Evolutionary conservation across 73 alveolate species (phyloP).

Genomic region (Paramecium sonneborni): DNA sequence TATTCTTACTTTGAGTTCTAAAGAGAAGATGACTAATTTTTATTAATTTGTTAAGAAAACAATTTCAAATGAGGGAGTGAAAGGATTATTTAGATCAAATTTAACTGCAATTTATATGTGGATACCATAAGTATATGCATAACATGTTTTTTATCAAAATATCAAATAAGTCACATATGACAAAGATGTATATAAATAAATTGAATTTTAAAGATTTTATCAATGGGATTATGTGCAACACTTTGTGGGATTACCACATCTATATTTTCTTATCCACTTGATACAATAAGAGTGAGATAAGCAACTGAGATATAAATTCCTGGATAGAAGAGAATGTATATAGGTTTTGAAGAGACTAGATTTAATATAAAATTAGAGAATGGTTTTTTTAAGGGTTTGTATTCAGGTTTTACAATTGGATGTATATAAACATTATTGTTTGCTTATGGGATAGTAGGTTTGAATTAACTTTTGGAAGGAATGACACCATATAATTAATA

Average conservation of each 20-base stretch:
- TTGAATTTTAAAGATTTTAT: background rate
- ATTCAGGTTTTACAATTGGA: slow-evolving; percentile 34
- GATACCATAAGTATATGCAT: slow-evolving; percentile 26
- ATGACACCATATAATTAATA: background rate
- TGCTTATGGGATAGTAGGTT: background rate
- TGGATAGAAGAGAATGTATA: background rate
- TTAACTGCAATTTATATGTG: slow-evolving; percentile 36
- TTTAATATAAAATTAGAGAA: background rate
- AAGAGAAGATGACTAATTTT: slow-evolving; percentile 43
- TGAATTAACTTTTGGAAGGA: background rate
- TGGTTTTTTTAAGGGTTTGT: slow-evolving; percentile 6
- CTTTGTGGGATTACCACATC: slow-evolving; percentile 14
- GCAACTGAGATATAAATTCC: slow-evolving; percentile 23
- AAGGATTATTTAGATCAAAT: slow-evolving; percentile 15
- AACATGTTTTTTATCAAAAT: slow-evolving; percentile 23
- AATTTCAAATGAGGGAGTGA: background rate
- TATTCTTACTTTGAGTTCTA: slow-evolving; percentile 1
- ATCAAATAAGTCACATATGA: slow-evolving; percentile 4
- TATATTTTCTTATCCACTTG: slow-evolving; percentile 28
- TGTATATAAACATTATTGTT: background rate
- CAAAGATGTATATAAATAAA: background rate
- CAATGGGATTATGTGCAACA: background rate
- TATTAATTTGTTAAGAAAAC: background rate
- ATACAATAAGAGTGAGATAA: slow-evolving; percentile 39
- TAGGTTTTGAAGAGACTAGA: background rate